Conservation (phyloP, 768 basidiomycete species). For the Ephemerocybe angulata region DNA sequence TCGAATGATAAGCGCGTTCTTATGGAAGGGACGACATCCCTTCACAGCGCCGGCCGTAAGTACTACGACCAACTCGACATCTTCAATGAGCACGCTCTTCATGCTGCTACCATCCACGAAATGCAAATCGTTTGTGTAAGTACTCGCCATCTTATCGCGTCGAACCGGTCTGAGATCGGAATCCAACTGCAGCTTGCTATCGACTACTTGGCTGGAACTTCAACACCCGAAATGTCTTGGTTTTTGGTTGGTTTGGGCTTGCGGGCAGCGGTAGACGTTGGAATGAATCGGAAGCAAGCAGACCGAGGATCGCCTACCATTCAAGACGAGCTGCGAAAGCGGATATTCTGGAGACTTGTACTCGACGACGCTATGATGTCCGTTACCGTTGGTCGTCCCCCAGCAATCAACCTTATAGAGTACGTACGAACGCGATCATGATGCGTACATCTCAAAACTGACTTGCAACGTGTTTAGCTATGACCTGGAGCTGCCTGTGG, state of each 20-base stretch:
- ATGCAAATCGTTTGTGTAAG: slow-evolving; percentile 56
- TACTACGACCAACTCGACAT: slow-evolving; percentile 53
- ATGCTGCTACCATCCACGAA: slow-evolving; percentile 55
- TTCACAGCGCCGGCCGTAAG: slow-evolving; percentile 47
- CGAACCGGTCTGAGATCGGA: too few species aligned
- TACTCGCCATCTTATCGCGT: too few species aligned
- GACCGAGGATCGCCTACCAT: slow-evolving; percentile 26
- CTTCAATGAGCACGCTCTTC: slow-evolving; percentile 49
- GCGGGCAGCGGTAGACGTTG: slow-evolving; percentile 56
- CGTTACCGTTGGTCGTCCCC: slow-evolving; percentile 50
- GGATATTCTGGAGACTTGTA: slow-evolving; percentile 42
- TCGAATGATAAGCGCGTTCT: slow-evolving; percentile 39
- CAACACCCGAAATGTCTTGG: slow-evolving; percentile 50
- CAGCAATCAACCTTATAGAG: slow-evolving; percentile 58
- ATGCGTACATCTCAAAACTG: not conserved
- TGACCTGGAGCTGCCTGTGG: slow-evolving; percentile 56
- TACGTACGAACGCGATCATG: slow-evolving; percentile 28
- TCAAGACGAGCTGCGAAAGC: slow-evolving; percentile 62
- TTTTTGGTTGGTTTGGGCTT: slow-evolving; percentile 50
- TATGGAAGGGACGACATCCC: slow-evolving; percentile 24
- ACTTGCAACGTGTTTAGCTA: slow-evolving; percentile 42
- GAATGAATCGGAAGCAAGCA: slow-evolving; percentile 45
- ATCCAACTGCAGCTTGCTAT: slow-evolving; percentile 44
- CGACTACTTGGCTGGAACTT: slow-evolving; percentile 40
- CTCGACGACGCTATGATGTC: slow-evolving; percentile 21